phyloP scores from a whole-genome alignment of 768 basidiomycete genomes.

The Leucocoprinus sp. region DNA sequence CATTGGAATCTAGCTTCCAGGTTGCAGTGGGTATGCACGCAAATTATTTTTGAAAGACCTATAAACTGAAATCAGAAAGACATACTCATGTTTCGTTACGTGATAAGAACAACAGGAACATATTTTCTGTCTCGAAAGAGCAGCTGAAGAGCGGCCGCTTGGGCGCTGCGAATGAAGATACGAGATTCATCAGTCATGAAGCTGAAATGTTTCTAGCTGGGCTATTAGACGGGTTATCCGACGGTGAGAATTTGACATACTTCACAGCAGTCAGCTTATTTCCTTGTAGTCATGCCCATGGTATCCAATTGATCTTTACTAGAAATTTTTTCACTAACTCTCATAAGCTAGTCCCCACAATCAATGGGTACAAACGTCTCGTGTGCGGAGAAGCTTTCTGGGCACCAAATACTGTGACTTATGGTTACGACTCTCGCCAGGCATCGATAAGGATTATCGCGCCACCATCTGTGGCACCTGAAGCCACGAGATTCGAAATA shows the following conservation, averaged over 20 bases:
- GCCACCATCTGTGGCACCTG: constrained; percentile 75
- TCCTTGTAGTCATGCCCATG: constrained; percentile 64
- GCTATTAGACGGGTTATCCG: constrained; percentile 79
- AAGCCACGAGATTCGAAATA: constrained; percentile 86
- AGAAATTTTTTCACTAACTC: background rate
- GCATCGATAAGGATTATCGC: constrained; percentile 90
- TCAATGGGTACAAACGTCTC: constrained; percentile 96
- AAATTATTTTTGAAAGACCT: background rate
- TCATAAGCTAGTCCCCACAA: constrained; percentile 70
- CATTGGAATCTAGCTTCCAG: constrained; percentile 66
- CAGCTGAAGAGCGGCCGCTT: constrained; percentile 57
- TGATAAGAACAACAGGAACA: constrained; percentile 57
- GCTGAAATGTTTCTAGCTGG: constrained; percentile 96
- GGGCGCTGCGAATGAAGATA: constrained; percentile 72
- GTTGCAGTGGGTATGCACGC: constrained; percentile 74
- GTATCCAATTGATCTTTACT: constrained; percentile 29
- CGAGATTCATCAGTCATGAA: constrained; percentile 72
- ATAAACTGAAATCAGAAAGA: constrained; percentile 25
- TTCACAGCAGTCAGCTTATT: background rate
- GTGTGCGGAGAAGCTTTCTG: constrained; percentile 91
- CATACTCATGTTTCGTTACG: constrained; percentile 90
- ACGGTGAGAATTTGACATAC: constrained; percentile 46
- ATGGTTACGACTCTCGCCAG: constrained; percentile 92
- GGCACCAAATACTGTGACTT: constrained; percentile 90
- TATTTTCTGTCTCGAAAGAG: constrained; percentile 65